Evolutionary conservation across 108 stramenopile species (phyloP), one percentile per base, ranked within the genome.

Genomic region (Mediolabrus comicus): DNA sequence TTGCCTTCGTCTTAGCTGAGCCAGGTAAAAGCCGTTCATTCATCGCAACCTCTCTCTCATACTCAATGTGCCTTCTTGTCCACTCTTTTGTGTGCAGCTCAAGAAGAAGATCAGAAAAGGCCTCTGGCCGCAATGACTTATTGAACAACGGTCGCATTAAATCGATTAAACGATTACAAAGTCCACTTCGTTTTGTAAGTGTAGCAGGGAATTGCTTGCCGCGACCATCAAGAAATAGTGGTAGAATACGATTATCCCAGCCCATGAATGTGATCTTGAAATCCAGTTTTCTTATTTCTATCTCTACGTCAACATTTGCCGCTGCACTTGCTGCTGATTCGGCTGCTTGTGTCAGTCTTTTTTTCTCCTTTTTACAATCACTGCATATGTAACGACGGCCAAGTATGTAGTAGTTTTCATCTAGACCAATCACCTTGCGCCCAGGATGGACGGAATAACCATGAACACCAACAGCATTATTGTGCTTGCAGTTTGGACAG

Each of bases 61-160:
- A 38, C 36, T 13, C 13, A 13, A 38, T 38, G 36, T 38, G 1
- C 36, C 36, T 38, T 13, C 13, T 38, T 1, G 36, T 38, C 36
- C 36, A 38, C 10, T 38, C n/a, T n/a, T n/a, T n/a, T n/a, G n/a
- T n/a, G n/a, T 79, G 78, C 13, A 64, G 25, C 51, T 79, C 78
- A 4, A 67, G 62, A 8, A 79, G 8, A 3, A 68, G 39, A 16
- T 67, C 41, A 1, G 71, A 43, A 51, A 79, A 65, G 19, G 32
- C 12, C 24, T 72, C 72, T 17, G 71, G 71, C 11, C 56, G 33
- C 0, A 79, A 1, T 1, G 59, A 65, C 9, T 49, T 58, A 43
- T 72, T 65, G 72, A 79, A 79, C 3, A 72, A 51, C n/a, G 71
- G 65, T 6, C 65, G 46, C 71, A 73, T 73, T 58, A 72, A 24